Conservation (phyloP, 2,329 filamentous ascomycete species). For the Cercospora canescens region DNA sequence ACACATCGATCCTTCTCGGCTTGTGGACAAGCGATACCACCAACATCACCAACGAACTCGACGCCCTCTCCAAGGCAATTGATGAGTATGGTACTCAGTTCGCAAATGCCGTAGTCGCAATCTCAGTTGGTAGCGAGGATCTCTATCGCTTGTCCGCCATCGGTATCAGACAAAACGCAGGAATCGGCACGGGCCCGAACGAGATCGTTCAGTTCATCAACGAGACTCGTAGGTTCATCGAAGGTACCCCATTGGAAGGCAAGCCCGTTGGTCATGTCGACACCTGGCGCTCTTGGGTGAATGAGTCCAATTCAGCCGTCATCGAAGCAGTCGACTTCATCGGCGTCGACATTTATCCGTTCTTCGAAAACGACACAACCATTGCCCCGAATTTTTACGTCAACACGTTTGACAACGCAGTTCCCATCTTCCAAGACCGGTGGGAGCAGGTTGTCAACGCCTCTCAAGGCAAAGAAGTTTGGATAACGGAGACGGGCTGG, state of each 20-base stretch:
- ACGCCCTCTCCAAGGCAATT: constrained; percentile 70
- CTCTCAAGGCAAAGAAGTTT: constrained; percentile 68
- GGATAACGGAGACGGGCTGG: constrained; percentile 88
- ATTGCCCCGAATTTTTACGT: too few relatives aligned
- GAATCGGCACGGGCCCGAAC: constrained; percentile 63
- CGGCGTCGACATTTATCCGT: constrained; percentile 81
- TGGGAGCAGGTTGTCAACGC: constrained; percentile 60
- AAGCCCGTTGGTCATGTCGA: constrained; percentile 72
- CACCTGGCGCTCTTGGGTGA: constrained; percentile 59
- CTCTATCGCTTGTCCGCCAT: constrained; percentile 64
- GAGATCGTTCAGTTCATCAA: constrained; percentile 69
- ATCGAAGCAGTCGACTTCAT: constrained; percentile 73
- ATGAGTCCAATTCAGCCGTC: constrained; percentile 68
- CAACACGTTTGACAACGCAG: constrained; percentile 61
- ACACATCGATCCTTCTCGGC: constrained; percentile 77
- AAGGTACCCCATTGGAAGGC: constrained; percentile 55
- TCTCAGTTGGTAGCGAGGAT: constrained; percentile 85
- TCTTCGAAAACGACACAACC: constrained; percentile 71
- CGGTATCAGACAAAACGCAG: constrained; percentile 63
- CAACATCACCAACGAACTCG: constrained; percentile 65
- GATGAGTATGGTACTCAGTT: constrained; percentile 66
- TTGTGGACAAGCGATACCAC: constrained; percentile 64
- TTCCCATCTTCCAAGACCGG: constrained; percentile 68
- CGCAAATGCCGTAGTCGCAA: constrained; percentile 69
- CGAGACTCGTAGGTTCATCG: constrained; percentile 64